Percentiles rank a stretch among this genome's conserved stretches.
Evolutionary conservation across 495 filamentous ascomycete species (phyloP).

Genomic region (Friedmanniomyces simplex): DNA sequence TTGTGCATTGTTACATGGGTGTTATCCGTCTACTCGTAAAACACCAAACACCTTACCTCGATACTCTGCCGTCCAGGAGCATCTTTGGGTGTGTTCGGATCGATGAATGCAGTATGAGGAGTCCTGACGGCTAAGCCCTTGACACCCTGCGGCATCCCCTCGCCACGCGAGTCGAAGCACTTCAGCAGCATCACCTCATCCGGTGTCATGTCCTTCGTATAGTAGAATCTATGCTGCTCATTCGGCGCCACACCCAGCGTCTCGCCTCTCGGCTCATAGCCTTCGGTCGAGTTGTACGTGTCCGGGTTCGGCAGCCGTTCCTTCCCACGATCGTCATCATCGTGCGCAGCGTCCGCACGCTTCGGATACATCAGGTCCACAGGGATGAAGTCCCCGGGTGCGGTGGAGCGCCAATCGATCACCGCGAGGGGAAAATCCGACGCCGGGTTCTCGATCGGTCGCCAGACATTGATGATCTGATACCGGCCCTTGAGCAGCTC

Average conservation of each 20-base stretch:
- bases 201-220: slow-evolving; percentile 34
- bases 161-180: slow-evolving; percentile 30
- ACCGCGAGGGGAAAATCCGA: slow-evolving; percentile 32
- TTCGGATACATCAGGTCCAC: slow-evolving; percentile 31
- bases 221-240: slow-evolving; percentile 30
- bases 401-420: slow-evolving; percentile 31
- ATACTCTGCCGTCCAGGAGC: slow-evolving; percentile 31
- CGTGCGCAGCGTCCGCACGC: slow-evolving; percentile 18
- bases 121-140: slow-evolving; percentile 28
- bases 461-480: slow-evolving; percentile 75
- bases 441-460: slow-evolving; percentile 48
- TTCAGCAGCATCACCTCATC: slow-evolving; percentile 34
- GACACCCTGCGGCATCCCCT: slow-evolving; percentile 25
- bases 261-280: slow-evolving; percentile 32
- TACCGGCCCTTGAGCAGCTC: slow-evolving; percentile 52
- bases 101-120: slow-evolving; percentile 33
- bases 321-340: slow-evolving; percentile 29
- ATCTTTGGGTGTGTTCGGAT: slow-evolving; percentile 28
- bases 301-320: slow-evolving; percentile 25
- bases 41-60: slow-evolving; percentile 33
- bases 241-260: slow-evolving; percentile 28
- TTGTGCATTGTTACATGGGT: no score
- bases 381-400: slow-evolving; percentile 27
- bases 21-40: slow-evolving; percentile 24
- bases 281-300: slow-evolving; percentile 16